These are phyloP conservation scores for Oxytropis ochrocephala DNA, from an alignment of 306 rosid genomes.

Conservation along the genomic window DNA sequence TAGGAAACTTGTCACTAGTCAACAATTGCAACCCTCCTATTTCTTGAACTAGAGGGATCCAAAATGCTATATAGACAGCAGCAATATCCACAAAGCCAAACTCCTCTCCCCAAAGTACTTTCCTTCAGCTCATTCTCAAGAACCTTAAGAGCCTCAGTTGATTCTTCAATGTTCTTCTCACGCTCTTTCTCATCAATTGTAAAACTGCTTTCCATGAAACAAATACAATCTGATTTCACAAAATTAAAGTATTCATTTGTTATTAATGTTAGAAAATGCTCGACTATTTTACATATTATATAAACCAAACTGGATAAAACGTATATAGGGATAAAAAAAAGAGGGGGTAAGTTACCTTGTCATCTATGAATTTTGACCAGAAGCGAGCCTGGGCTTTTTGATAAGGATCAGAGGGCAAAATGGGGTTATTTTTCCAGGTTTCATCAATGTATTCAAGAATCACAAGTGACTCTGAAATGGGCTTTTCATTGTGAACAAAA, in stretches of 20 bases:
- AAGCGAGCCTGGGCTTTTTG: conserved; percentile 44
- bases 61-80: conserved; percentile 29
- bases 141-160: conserved; percentile 13
- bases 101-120: conserved; percentile 58
- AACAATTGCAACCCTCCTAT: conserved; percentile 24
- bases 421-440: conserved; percentile 33
- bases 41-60: conserved; percentile 35
- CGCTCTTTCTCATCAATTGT: conserved; percentile 14
- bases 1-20: conserved; percentile 32
- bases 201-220: conserved; percentile 3
- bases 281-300: too few species aligned
- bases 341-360: too few species aligned
- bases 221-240: conserved; percentile 4
- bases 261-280: too few species aligned
- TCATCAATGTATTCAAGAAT: conserved; percentile 50
- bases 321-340: too few species aligned
- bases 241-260: neutral
- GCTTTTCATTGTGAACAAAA: too few species aligned
- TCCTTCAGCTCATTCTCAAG: conserved; percentile 46
- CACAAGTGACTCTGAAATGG: conserved; percentile 54
- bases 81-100: conserved; percentile 45
- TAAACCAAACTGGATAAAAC: too few species aligned
- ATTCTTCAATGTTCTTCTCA: conserved; percentile 34
- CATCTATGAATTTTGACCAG: conserved; percentile 42
- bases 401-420: conserved; percentile 38